Base-by-base conservation (phyloP, 164 flowering plant species). In the Sedum album region DNA sequence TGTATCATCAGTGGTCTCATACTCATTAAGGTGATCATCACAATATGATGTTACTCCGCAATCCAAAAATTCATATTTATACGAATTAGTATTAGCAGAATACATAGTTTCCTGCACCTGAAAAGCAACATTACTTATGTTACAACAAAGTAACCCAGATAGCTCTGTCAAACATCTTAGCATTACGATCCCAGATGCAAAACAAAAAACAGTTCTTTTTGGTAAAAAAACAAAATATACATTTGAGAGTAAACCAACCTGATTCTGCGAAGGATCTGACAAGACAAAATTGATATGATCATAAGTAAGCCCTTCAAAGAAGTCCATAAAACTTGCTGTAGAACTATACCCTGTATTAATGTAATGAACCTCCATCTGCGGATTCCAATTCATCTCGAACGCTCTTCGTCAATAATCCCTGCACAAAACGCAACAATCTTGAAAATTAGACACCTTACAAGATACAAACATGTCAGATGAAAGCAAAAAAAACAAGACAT, bases 281-380 rank as follows among this genome's bases (percentile, higher is more conserved):
- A 86, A 85, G 72, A 85, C 82, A 79, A 82, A 86, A 77, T 85
- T 83, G n/a, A 85, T 84, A 70, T 83, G 87, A 25, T 85, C 87
- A 72, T 84, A 83, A 1, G 86, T 79, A 57, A 86, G 79, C 46
- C 91, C 87, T 71, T 82, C 86, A 65, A 86, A 80, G 67, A 81
- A 85, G 63, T 86, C 89, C 76, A 85, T 79, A 74, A 85, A 83
- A 74, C 84, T 82, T 65, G 87, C 90, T 51, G 81, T 77, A 33
- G 83, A 72, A 51, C 75, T 79, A 57, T 84, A 72, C 61, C 77
- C 74, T 61, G 69, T 71, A 73, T 72, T 79, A n/a, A 68, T 41
- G 70, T 82, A 80, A 31, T 80, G 81, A 72, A 73, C 79, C 33
- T 83, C 90, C 80, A 77, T 72, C 31, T 70, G 82, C 1, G 79